These are phyloP conservation scores for Fusarium dimerum DNA, from an alignment of 2,329 filamentous ascomycete genomes.

Conservation along the genomic window DNA sequence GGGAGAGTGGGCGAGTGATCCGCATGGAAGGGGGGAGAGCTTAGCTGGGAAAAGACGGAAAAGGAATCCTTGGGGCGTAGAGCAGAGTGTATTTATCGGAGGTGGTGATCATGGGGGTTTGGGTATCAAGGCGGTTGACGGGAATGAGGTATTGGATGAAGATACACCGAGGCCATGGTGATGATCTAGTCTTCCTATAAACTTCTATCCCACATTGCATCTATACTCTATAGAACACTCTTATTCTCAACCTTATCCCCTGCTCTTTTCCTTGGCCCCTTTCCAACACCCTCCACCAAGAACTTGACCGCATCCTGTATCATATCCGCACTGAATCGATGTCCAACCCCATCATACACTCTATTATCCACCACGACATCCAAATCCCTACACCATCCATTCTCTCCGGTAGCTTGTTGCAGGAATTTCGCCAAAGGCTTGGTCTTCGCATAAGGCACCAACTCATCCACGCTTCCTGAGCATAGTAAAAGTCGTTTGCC, in stretches of 20 bases:
- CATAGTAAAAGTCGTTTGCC: slow-evolving; percentile 67
- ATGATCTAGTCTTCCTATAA: background rate
- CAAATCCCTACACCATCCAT: slow-evolving; percentile 55
- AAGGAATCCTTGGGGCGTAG: slow-evolving; percentile 51
- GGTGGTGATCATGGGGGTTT: slow-evolving; percentile 40
- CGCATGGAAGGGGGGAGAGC: slow-evolving; percentile 48
- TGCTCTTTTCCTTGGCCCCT: slow-evolving; percentile 25
- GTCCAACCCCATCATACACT: slow-evolving; percentile 68
- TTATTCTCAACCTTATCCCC: slow-evolving; percentile 34
- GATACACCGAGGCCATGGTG: slow-evolving; percentile 43
- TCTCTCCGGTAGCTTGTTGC: slow-evolving; percentile 48
- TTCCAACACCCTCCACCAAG: slow-evolving; percentile 50
- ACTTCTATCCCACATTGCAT: background rate
- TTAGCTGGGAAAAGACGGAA: slow-evolving; percentile 49
- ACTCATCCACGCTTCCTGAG: slow-evolving; percentile 66
- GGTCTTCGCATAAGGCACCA: slow-evolving; percentile 69
- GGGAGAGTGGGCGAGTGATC: slow-evolving; percentile 52
- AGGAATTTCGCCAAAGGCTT: slow-evolving; percentile 62
- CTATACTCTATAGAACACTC: slow-evolving; percentile 25
- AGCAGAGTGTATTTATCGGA: slow-evolving; percentile 47
- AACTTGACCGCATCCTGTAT: slow-evolving; percentile 65
- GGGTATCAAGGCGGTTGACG: slow-evolving; percentile 32
- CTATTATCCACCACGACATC: slow-evolving; percentile 63
- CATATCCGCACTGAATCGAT: slow-evolving; percentile 71
- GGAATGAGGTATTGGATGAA: slow-evolving; percentile 44